phyloP scores from a whole-genome alignment of 2,329 filamentous ascomycete species.

The Hypomyces perniciosus region DNA sequence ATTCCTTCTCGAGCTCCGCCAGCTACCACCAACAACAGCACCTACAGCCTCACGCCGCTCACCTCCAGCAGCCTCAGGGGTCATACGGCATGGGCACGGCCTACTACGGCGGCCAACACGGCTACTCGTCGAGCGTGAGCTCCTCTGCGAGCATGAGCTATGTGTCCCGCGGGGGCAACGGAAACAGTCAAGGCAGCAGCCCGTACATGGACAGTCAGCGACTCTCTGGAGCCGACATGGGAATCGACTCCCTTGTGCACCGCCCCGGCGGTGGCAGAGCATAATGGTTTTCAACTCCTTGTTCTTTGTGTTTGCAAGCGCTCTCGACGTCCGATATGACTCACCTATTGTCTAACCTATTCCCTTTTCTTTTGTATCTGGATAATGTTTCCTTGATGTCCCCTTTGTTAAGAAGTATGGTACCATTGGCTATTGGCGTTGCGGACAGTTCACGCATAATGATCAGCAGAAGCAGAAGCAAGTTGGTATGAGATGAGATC shows the following conservation, averaged over 20 bases:
- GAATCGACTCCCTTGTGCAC: conserved; percentile 55
- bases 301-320: not conserved
- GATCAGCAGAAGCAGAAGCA: not conserved
- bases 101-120: conserved; percentile 28
- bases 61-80: conserved; percentile 15
- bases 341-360: not conserved
- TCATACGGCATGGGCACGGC: conserved; percentile 20
- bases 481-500: not conserved
- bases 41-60: conserved; percentile 12
- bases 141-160: conserved; percentile 37
- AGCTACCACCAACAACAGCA: conserved; percentile 22
- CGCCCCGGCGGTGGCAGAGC: conserved; percentile 32
- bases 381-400: not conserved
- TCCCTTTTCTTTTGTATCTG: not conserved
- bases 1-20: conserved; percentile 33
- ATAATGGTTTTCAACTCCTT: conserved; percentile 2
- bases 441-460: not conserved
- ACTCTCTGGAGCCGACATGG: conserved; percentile 54
- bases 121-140: conserved; percentile 50
- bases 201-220: conserved; percentile 44
- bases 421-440: too few relatives aligned
- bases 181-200: conserved; percentile 33
- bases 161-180: conserved; percentile 20
- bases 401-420: too few relatives aligned
- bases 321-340: not conserved